These are phyloP conservation scores for Elsinoe ampelina DNA, from an alignment of 2,329 filamentous ascomycete genomes.

Conservation along the genomic window DNA sequence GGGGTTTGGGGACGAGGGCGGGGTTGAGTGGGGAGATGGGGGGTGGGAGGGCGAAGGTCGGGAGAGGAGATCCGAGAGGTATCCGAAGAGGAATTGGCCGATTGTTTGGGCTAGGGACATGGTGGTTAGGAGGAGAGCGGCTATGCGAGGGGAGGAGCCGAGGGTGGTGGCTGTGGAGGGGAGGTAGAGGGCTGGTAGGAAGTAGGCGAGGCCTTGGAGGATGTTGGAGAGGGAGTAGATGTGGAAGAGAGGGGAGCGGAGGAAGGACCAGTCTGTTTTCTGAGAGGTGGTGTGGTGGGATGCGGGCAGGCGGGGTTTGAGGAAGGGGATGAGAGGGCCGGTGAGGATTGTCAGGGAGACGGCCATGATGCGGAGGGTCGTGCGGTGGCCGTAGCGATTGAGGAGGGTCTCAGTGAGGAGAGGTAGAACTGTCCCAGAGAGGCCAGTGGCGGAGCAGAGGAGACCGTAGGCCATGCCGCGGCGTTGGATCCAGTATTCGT, in stretches of 20 bases:
- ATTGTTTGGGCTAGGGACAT: constrained; percentile 30
- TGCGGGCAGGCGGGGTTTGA: constrained; percentile 28
- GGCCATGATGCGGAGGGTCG: constrained; percentile 20
- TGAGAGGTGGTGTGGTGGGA: constrained; percentile 19
- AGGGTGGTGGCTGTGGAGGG: constrained; percentile 28
- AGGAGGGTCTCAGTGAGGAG: constrained; percentile 19
- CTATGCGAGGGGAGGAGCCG: constrained; percentile 20
- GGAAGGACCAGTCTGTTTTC: constrained; percentile 23
- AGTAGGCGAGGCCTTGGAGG: constrained; percentile 32
- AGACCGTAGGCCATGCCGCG: constrained; percentile 23
- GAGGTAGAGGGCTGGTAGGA: constrained; percentile 32
- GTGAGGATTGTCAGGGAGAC: constrained; percentile 23
- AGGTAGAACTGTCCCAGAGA: constrained; percentile 22
- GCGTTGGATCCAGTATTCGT: constrained; percentile 23
- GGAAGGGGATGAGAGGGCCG: constrained; percentile 26
- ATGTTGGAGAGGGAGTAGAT: constrained; percentile 29
- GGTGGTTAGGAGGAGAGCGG: constrained; percentile 28
- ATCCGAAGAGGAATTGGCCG: constrained; percentile 30
- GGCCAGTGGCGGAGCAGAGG: constrained; percentile 20
- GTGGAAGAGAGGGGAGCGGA: constrained; percentile 25
- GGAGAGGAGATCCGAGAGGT: constrained; percentile 31
- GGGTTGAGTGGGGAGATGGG: not conserved
- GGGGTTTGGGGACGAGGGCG: not conserved
- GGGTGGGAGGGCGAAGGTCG: not conserved
- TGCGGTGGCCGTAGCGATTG: constrained; percentile 20